Base-by-base conservation (phyloP, 2,329 filamentous ascomycete species). In the Ceratocystis papillata region DNA sequence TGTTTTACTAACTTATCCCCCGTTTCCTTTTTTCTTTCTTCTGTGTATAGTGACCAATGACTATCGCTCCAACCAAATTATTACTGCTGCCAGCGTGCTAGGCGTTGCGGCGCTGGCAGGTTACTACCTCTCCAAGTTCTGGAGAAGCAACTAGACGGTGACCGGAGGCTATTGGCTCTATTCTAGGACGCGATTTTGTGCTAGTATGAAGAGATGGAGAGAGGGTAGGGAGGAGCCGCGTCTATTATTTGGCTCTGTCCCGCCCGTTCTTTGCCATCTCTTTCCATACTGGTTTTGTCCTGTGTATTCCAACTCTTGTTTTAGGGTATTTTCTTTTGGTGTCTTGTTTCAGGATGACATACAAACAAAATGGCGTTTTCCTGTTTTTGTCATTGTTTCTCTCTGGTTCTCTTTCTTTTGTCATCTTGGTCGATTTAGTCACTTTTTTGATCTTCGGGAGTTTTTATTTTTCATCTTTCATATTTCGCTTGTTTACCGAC, bases 21-120 rank as follows among this genome's bases (percentile, higher is more conserved):
- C 41, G 30, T 15, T 50, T 28, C 28, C 46, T 55, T 60, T 53
- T 30, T 22, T 15, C 55, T 45, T 20, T 59, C 48, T 55, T 10
- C 46, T 46, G 8, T 30, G 22, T 67, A 25, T 30, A 74, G 75
- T 70, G 7, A 73, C 74, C 41, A 75, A 78, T 60, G 66, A 72
- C 6, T 62, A 70, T 12, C 20, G 73, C 41, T 72, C 73, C 25
- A 73, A 72, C 66, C 74, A 71, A 28, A 70, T 73, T 15, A 65
- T 76, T 61, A 69, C 74, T 6, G 71, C 73, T 44, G 75, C 74
- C 17, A 73, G 75, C 17, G 68, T 75, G 20, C 67, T 78, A 59
- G 77, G 76, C n/a, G 69, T 73, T 8, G 72, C 72, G 41, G 77
- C 76, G 5, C 70, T 77, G 66, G 75, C 74, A n/a, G 75, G 74